These are phyloP conservation scores for Alternaria brassicae DNA, from an alignment of 2,329 filamentous ascomycete species.

Conservation along the genomic window DNA sequence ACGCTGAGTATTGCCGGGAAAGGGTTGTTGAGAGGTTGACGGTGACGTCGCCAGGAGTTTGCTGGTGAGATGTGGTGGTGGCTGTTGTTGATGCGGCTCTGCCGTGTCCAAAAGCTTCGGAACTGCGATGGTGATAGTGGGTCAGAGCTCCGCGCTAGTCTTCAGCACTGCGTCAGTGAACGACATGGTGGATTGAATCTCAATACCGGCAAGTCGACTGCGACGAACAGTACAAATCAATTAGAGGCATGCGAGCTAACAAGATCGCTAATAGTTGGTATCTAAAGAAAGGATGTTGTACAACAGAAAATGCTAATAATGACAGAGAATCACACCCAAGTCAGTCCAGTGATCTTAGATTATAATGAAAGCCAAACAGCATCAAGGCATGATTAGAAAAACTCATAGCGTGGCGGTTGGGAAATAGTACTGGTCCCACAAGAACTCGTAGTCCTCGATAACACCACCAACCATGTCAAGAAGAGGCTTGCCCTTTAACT, in stretches of 20 bases:
- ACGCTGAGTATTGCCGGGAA: slow-evolving; percentile 13
- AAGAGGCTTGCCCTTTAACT: slow-evolving; percentile 75
- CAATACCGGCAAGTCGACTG: not conserved
- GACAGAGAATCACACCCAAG: not conserved
- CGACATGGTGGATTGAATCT: not conserved
- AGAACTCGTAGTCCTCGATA: slow-evolving; percentile 93
- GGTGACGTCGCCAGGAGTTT: slow-evolving; percentile 17
- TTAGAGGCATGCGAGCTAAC: not conserved
- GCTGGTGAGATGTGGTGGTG: slow-evolving; percentile 24
- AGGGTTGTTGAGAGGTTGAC: not conserved
- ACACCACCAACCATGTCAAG: slow-evolving; percentile 84
- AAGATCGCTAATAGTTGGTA: slow-evolving; percentile 23
- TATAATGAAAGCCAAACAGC: not conserved
- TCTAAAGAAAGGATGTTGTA: slow-evolving; percentile 26
- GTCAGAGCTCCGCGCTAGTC: slow-evolving; percentile 32
- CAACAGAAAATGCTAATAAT: not conserved
- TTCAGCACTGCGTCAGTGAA: slow-evolving; percentile 25
- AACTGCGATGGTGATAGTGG: slow-evolving; percentile 23
- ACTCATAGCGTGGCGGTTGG: slow-evolving; percentile 65
- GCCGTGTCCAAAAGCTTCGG: slow-evolving; percentile 42
- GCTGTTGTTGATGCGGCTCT: slow-evolving; percentile 47
- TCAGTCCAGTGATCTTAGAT: slow-evolving; percentile 2
- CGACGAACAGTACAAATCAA: not conserved
- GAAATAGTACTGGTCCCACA: slow-evolving; percentile 99
- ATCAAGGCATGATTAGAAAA: not conserved